Evolutionary conservation across 2,329 filamentous ascomycete species (phyloP), one percentile per base, ranked within the genome.

Genomic region (Beauveria rudraprayagi): DNA sequence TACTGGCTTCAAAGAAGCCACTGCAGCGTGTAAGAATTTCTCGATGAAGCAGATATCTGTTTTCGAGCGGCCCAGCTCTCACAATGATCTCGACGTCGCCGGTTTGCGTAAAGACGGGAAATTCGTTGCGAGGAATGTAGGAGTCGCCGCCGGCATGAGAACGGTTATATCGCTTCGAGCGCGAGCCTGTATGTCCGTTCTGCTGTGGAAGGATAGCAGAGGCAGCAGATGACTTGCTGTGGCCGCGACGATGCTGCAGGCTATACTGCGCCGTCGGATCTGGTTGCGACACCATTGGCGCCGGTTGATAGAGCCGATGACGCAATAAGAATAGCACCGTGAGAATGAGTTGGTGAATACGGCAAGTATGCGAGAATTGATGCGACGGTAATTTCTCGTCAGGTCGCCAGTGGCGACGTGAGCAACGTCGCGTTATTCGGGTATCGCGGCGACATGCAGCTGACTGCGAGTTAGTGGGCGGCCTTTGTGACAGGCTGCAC

Each of bases 41-140:
- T 63, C 87, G 83, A 76, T 97, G 93, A 61, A 97, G 81, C 52
- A 97, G 80, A 72, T 97, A 97, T 63, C 89, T 83, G 71, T 91
- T 90, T 74, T 94, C 89, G 54, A 66, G 67, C 41, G 67, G 63
- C 58, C 88, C 78, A 16, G 84, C 82, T 70, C 81, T 83, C 68
- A 97, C 83, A 60, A 93, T 71, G 64, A 97, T 92, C 75, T 97
- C 93, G 69, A 97, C 91, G 74, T 97, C 92, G 70, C 93, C 93
- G 43, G 90, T 93, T 68, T 92, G 88, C 55, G 86, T 87, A 75
- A 97, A 97, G 70, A 95, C 78, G 24, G 93, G 93, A 68, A 97
- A 97, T 72, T 97, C 92, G 72, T 97, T 97, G 70, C 90, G 89
- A 47, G 89, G 83, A 26, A 85, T 76, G 69, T 88, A 86, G 19